Conservation (phyloP, 1,284 basidiomycete genomes). For the Fomitopsis betulina region DNA sequence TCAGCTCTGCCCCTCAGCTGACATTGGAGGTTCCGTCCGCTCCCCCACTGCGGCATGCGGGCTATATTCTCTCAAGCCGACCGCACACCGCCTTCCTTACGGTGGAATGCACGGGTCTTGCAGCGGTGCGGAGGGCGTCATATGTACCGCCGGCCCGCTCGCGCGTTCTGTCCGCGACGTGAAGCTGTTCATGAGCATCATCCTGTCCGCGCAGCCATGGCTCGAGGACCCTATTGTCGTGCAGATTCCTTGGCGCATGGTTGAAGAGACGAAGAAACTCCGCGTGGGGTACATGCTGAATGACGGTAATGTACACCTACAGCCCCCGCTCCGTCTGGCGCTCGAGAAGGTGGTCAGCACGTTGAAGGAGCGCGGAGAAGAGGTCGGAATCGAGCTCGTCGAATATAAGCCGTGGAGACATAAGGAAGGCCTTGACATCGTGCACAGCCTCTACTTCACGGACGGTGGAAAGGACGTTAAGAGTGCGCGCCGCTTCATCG, state of each 20-base stretch:
- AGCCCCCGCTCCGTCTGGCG: constrained; percentile 31
- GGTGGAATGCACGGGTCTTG: not conserved
- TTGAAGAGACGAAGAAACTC: not conserved
- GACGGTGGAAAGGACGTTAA: constrained; percentile 2
- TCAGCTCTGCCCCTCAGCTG: not conserved
- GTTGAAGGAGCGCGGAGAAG: constrained; percentile 30
- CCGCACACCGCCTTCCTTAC: not conserved
- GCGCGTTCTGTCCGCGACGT: constrained; percentile 9
- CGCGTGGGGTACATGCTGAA: constrained; percentile 36
- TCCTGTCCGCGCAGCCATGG: constrained; percentile 17
- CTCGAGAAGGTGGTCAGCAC: constrained; percentile 6
- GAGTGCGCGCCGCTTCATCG: not conserved
- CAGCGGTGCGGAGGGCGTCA: not conserved
- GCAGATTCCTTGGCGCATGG: constrained; percentile 14
- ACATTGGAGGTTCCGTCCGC: not conserved
- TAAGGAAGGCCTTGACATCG: constrained; percentile 24
- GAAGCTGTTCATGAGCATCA: constrained; percentile 12
- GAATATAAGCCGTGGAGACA: constrained; percentile 36
- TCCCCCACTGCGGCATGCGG: not conserved
- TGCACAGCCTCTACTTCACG: constrained; percentile 11
- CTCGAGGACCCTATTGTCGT: constrained; percentile 15
- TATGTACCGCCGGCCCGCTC: not conserved
- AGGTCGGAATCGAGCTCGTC: constrained; percentile 30
- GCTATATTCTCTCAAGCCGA: not conserved
- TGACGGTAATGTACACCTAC: constrained; percentile 42